These are phyloP conservation scores for Lanmaoa pseudosensibilis DNA, from an alignment of 768 basidiomycete species.

Conservation along the genomic window DNA sequence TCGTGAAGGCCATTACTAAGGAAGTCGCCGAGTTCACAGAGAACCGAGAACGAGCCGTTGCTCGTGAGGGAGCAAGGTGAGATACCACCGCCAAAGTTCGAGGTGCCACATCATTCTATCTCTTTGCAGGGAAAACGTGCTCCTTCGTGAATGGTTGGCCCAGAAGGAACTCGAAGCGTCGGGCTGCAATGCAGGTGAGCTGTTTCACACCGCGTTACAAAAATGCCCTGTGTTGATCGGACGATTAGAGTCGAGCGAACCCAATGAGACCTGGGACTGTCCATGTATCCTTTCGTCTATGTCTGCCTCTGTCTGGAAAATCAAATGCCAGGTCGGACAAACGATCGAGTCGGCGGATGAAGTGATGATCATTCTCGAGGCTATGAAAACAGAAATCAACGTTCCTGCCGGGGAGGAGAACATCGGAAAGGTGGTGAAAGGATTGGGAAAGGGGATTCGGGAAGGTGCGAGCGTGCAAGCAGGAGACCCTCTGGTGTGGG, in stretches of 20 bases:
- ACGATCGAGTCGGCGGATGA: constrained; percentile 41
- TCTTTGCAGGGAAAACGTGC: constrained; percentile 38
- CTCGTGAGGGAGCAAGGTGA: constrained; percentile 43
- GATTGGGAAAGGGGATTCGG: constrained; percentile 40
- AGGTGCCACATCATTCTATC: neutral
- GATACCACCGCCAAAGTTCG: neutral
- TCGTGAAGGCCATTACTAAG: constrained; percentile 40
- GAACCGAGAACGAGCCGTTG: constrained; percentile 39
- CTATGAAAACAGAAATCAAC: constrained; percentile 66
- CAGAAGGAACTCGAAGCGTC: constrained; percentile 22
- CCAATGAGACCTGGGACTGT: constrained; percentile 1
- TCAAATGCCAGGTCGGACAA: constrained; percentile 45
- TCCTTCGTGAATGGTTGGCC: constrained; percentile 46
- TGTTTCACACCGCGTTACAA: neutral
- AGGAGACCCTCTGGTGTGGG: constrained; percentile 45
- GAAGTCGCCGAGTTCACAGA: constrained; percentile 44
- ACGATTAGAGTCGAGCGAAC: constrained; percentile 1
- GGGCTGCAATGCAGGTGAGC: constrained; percentile 3
- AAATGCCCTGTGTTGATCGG: neutral
- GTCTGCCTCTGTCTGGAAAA: constrained; percentile 51
- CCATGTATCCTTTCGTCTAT: constrained; percentile 36
- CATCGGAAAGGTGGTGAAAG: constrained; percentile 44
- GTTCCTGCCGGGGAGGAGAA: constrained; percentile 46
- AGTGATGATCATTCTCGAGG: constrained; percentile 53
- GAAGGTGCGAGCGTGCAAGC: constrained; percentile 47